These are phyloP conservation scores for Aristolochia fimbriata DNA, from an alignment of 164 flowering plant species.

Conservation along the genomic window DNA sequence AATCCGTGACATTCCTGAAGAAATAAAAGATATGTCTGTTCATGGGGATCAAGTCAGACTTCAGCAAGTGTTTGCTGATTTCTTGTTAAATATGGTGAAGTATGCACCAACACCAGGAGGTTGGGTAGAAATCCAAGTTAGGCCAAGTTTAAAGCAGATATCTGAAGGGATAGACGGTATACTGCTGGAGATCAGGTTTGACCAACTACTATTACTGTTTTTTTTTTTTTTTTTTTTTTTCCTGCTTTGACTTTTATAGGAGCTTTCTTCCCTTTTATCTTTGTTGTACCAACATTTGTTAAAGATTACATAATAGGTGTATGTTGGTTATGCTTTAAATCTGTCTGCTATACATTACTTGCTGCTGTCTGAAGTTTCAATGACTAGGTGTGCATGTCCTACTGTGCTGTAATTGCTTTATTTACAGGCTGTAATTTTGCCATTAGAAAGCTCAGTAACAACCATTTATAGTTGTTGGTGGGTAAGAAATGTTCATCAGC, in stretches of 20 bases:
- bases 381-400: too few relatives aligned
- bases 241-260: background rate
- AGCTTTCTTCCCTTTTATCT: too few relatives aligned
- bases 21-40: slow-evolving; percentile 61
- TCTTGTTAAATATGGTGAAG: slow-evolving; percentile 68
- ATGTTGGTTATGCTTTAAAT: too few relatives aligned
- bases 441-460: too few relatives aligned
- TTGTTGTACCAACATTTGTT: too few relatives aligned
- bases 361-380: too few relatives aligned
- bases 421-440: too few relatives aligned
- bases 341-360: too few relatives aligned
- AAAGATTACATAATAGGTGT: too few relatives aligned
- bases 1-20: slow-evolving; percentile 85
- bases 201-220: background rate
- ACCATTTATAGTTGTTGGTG: too few relatives aligned
- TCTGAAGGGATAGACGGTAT: slow-evolving; percentile 33
- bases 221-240: background rate
- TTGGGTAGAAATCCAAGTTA: slow-evolving; percentile 90
- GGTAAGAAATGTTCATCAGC: too few relatives aligned
- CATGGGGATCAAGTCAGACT: slow-evolving; percentile 80
- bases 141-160: slow-evolving; percentile 45
- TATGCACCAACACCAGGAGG: slow-evolving; percentile 83
- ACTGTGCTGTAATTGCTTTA: too few relatives aligned
- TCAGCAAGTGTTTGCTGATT: slow-evolving; percentile 80
- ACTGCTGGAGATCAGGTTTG: slow-evolving; percentile 76